Evolutionary conservation across 2,329 filamentous ascomycete genomes (phyloP), one percentile per base, ranked within the genome.

Genomic region (Metarhizium brunneum): DNA sequence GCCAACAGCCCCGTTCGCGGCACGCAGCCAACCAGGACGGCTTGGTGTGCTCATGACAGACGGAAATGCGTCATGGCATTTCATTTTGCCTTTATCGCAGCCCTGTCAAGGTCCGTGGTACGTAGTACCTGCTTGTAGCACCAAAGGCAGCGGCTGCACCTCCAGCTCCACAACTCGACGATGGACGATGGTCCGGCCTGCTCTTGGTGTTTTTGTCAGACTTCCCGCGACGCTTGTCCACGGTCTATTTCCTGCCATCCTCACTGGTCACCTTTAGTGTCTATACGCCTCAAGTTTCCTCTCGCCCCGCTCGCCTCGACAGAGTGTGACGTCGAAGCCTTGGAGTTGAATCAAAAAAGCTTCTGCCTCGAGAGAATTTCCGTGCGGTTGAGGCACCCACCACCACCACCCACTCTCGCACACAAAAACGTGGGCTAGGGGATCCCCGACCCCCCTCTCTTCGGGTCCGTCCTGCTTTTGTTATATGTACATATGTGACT

Each of bases 61-160:
- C 52, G 52, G 59, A 64, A 65, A 64, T 65, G 64, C 64, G 64
- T 66, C 65, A 66, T 63, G 48, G 55, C 59, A 32, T 56, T 16
- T 52, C 30, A 10, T 0, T 29, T 13, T 49, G 35, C 36, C 45
- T 53, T 50, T 56, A 53, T 56, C 54, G 54, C 50, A 40, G 20
- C 54, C 14, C 32, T 36, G n/a, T 20, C 49, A 6, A 47, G 48
- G 16, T 20, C 42, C 6, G 18, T 16, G 7, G 32, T 35, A 25
- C 2, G 1, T 25, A 11, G 10, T 8, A 8, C 6, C 32, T 25
- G 20, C 20, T 25, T 25, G 20, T 25, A 35, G 32, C 32, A 35
- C 32, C 32, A 7, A 3, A 35, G 32, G 32, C 32, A 35, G 25
- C 25, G 25, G 25, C 25, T 25, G 40, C 40, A 36, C 35, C 8